Evolutionary conservation across 73 alveolate genomes (phyloP), one percentile per base, ranked within the genome.

Genomic region (Paramecium octaurelia): DNA sequence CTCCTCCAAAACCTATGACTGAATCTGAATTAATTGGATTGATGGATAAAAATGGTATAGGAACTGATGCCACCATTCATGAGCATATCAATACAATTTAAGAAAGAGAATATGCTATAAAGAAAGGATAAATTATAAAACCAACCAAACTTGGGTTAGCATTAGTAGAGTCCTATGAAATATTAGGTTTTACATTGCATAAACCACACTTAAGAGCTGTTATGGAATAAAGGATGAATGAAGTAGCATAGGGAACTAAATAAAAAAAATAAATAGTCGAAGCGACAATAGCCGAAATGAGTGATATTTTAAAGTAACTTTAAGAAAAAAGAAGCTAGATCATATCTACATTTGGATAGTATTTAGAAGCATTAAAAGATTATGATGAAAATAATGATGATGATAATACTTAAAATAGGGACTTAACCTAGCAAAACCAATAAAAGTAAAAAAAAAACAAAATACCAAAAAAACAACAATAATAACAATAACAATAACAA

Each of bases 31-130:
- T 99, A 42, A 99, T 99, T 60, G 91, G 97, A 11, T 58, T 93
- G 90, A 99, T 99, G 99, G 99, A 99, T 95, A 95, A 98, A 86
- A 96, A 98, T 84, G 99, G 99, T 35, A 98, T 99, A 34, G 99
- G 99, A 18, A 99, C 99, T 18, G 99, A 99, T 95, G 99, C 99
- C 12, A 99, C 99, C 1, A 99, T 99, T 90, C 99, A 99, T 92
- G 99, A 99, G 83, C 99, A 99, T 95, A 99, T 99, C 54, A 98
- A 98, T 93, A 98, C 99, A 50, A 92, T 99, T 54, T 90, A 94
- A 46, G 94, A 93, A 18, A 92, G 99, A 85, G 97, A 96, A 44
- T 99, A 99, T 95, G 99, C 99, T 20, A 60, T 77, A 64, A 97
- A 98, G 93, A 86, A 95, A 60, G 97, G 97, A 18, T 87, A 96